Conservation (phyloP, 1,139 yeast species). For the Yamadazyma dendronema region DNA sequence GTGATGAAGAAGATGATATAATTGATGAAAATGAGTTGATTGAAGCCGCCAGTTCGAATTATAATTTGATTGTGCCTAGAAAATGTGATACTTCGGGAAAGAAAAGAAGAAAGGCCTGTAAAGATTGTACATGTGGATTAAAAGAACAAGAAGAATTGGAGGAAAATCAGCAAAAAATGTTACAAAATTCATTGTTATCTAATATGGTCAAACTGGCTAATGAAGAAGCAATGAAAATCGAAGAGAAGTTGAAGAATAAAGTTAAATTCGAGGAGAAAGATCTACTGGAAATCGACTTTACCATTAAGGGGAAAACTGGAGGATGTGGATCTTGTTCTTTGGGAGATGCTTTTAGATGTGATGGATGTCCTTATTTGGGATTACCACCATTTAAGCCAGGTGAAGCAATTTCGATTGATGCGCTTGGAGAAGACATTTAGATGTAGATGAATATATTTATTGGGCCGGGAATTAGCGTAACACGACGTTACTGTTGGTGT, state of each 20-base stretch:
- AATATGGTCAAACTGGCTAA: slow-evolving; percentile 53
- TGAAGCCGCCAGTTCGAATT: slow-evolving; percentile 19
- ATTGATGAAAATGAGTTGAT: slow-evolving; percentile 44
- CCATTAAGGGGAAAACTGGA: slow-evolving; percentile 90
- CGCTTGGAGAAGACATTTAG: slow-evolving; percentile 49
- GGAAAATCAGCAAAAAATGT: slow-evolving; percentile 45
- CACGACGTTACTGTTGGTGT: no score
- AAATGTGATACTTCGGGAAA: slow-evolving; percentile 58
- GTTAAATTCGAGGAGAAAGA: slow-evolving; percentile 67
- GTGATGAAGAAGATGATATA: slow-evolving; percentile 34
- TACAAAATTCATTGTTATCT: slow-evolving; percentile 46
- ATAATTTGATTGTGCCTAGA: slow-evolving; percentile 44
- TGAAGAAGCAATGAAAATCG: slow-evolving; percentile 53
- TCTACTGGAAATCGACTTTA: slow-evolving; percentile 85
- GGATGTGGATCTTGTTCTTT: slow-evolving; percentile 97
- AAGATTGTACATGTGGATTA: slow-evolving; percentile 96
- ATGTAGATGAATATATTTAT: slow-evolving; percentile 5
- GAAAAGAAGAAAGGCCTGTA: slow-evolving; percentile 83
- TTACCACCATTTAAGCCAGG: slow-evolving; percentile 98
- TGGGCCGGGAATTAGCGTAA: slow-evolving; percentile 4
- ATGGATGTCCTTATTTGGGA: slow-evolving; percentile 96
- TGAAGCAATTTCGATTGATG: slow-evolving; percentile 58
- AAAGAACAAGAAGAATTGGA: slow-evolving; percentile 72
- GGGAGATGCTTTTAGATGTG: slow-evolving; percentile 98
- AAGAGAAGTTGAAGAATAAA: slow-evolving; percentile 42